Conservation (phyloP, 2,329 filamentous ascomycete genomes). For the Myriosclerotinia duriaeana region DNA sequence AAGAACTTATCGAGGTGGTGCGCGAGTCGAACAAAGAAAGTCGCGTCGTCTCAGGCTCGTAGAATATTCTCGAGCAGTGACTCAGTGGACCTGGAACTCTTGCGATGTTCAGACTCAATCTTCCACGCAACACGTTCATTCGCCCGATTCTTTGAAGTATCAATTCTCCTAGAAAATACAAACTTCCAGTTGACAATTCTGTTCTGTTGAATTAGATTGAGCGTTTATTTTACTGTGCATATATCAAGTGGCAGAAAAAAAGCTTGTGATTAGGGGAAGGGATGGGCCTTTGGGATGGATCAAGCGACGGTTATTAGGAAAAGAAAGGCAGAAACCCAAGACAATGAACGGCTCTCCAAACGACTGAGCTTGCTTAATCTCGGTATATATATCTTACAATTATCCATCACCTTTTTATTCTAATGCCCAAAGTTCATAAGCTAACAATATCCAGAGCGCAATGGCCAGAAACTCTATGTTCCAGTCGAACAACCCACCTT, state of each 20-base stretch:
- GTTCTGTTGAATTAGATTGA: conserved; percentile 1
- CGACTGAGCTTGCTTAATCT: conserved; percentile 78
- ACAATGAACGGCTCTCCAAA: conserved; percentile 78
- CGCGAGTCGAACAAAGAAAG: conserved; percentile 27
- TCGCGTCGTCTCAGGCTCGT: conserved; percentile 29
- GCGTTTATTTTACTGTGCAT: background rate
- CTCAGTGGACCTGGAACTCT: conserved; percentile 33
- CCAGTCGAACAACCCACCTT: conserved; percentile 55
- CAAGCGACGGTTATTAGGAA: conserved; percentile 46
- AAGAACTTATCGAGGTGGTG: conserved; percentile 29
- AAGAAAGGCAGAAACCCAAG: conserved; percentile 59
- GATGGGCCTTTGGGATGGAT: conserved; percentile 37
- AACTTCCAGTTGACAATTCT: background rate
- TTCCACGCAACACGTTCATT: conserved; percentile 37
- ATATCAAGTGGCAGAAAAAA: conserved; percentile 19
- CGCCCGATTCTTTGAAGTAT: conserved; percentile 25
- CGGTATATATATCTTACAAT: conserved; percentile 53
- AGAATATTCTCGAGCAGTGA: conserved; percentile 36
- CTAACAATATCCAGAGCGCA: conserved; percentile 52
- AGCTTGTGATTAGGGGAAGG: conserved; percentile 21
- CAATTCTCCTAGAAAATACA: background rate
- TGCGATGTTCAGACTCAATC: conserved; percentile 27
- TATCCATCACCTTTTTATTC: conserved; percentile 19
- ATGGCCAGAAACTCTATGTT: conserved; percentile 64
- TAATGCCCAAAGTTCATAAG: conserved; percentile 12